Evolutionary conservation across 2,329 filamentous ascomycete species (phyloP).

Genomic region (Periglandula ipomoeae): DNA sequence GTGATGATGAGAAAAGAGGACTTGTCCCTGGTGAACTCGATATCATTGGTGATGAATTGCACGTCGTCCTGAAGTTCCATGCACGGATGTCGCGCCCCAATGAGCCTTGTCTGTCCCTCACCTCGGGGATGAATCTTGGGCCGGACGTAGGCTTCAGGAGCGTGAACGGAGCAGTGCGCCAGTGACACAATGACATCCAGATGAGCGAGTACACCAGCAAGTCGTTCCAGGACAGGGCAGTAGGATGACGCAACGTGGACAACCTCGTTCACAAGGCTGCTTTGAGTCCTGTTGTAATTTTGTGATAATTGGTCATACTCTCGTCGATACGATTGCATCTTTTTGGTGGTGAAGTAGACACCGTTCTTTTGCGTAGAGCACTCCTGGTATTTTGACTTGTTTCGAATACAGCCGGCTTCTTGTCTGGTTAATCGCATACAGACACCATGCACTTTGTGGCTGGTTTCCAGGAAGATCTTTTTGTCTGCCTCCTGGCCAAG

Average conservation of each 20-base stretch:
- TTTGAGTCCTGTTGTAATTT: slow-evolving; percentile 92
- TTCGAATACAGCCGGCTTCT: slow-evolving; percentile 87
- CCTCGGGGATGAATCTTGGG: slow-evolving; percentile 86
- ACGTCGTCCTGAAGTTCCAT: slow-evolving; percentile 99
- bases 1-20: slow-evolving; percentile 96
- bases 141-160: slow-evolving; percentile 82
- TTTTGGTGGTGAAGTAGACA: slow-evolving; percentile 90
- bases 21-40: slow-evolving; percentile 64
- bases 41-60: slow-evolving; percentile 97
- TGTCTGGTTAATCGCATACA: slow-evolving; percentile 89
- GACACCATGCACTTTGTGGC: slow-evolving; percentile 92
- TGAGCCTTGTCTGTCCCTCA: slow-evolving; percentile 79
- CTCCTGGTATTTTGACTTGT: slow-evolving; percentile 83
- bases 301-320: slow-evolving; percentile 91
- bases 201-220: slow-evolving; percentile 78
- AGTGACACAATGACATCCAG: slow-evolving; percentile 93
- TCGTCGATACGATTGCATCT: slow-evolving; percentile 68
- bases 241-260: slow-evolving; percentile 91
- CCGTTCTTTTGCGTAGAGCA: slow-evolving; percentile 98
- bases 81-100: slow-evolving; percentile 89
- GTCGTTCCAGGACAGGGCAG: slow-evolving; percentile 79
- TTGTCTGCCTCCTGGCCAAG: slow-evolving; percentile 91
- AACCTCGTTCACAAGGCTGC: slow-evolving; percentile 82
- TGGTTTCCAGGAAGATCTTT: slow-evolving; percentile 88
- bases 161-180: slow-evolving; percentile 86